Conservation (phyloP, 768 basidiomycete species). For the Mycena olivaceomarginata region DNA sequence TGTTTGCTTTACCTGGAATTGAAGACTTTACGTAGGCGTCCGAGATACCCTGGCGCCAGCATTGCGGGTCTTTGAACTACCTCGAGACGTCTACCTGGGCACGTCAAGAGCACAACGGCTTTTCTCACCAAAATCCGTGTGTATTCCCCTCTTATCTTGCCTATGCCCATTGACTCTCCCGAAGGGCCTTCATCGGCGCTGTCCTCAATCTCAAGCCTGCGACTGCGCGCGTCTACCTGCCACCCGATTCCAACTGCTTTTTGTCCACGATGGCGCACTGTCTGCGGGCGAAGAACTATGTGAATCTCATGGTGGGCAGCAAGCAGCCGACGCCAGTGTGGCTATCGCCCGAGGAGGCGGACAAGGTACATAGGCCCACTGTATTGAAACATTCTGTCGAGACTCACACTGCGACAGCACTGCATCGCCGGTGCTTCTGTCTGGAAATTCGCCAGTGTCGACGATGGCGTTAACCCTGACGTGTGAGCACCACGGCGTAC, state of each 20-base stretch:
- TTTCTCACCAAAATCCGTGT: conserved; percentile 89
- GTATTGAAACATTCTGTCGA: background rate
- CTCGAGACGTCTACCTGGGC: conserved; percentile 93
- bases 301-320: conserved; percentile 93
- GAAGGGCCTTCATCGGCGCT: conserved; percentile 85
- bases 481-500: conserved; percentile 64
- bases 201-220: conserved; percentile 87
- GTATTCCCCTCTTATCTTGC: background rate
- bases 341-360: conserved; percentile 85
- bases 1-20: background rate
- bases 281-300: conserved; percentile 88
- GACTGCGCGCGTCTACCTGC: conserved; percentile 87
- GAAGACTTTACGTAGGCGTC: conserved; percentile 54
- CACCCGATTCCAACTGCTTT: conserved; percentile 94
- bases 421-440: conserved; percentile 92
- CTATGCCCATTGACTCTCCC: background rate
- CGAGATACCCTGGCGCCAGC: conserved; percentile 85
- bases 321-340: conserved; percentile 91
- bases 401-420: conserved; percentile 65
- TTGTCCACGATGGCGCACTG: conserved; percentile 91
- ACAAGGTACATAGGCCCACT: conserved; percentile 63
- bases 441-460: conserved; percentile 89
- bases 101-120: conserved; percentile 92
- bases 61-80: conserved; percentile 86
- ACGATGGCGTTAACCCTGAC: conserved; percentile 83